Percentiles rank a stretch among this genome's conserved stretches.
Conservation (phyloP, 2,329 filamentous ascomycete genomes). For the Sporothrix curviconia region DNA sequence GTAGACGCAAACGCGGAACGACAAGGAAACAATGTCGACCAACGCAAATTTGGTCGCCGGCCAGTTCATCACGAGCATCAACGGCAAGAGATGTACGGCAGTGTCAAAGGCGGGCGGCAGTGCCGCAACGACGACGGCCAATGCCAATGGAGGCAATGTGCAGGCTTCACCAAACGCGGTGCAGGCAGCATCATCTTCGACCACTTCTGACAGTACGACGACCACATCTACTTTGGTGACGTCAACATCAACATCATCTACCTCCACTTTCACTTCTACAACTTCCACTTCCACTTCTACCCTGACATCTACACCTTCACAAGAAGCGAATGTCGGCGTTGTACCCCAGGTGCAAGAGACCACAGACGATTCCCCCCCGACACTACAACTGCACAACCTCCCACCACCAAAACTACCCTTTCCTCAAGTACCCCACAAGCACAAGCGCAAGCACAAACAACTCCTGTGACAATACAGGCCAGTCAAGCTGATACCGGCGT, state of each 20-base stretch:
- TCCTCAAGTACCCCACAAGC: not conserved
- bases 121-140: slow-evolving; percentile 16
- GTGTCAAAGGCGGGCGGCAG: slow-evolving; percentile 34
- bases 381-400: not conserved
- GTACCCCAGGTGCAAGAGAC: slow-evolving; percentile 10
- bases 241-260: slow-evolving; percentile 18
- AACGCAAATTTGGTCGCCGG: slow-evolving; percentile 38
- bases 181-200: slow-evolving; percentile 2
- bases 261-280: slow-evolving; percentile 16
- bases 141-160: slow-evolving; percentile 14
- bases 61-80: slow-evolving; percentile 43
- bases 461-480: slow-evolving; percentile 22
- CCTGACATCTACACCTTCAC: not conserved
- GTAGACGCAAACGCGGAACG: not conserved
- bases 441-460: slow-evolving; percentile 16
- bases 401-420: not conserved
- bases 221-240: slow-evolving; percentile 22
- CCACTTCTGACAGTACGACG: slow-evolving; percentile 30
- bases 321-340: slow-evolving; percentile 11
- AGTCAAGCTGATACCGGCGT: slow-evolving; percentile 33
- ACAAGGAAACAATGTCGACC: slow-evolving; percentile 33
- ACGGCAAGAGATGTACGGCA: slow-evolving; percentile 48
- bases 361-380: slow-evolving; percentile 10
- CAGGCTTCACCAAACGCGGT: slow-evolving; percentile 1
- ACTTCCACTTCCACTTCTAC: slow-evolving; percentile 5